Conservation (phyloP, 2,329 filamentous ascomycete genomes). For the Orbilia javanica region DNA sequence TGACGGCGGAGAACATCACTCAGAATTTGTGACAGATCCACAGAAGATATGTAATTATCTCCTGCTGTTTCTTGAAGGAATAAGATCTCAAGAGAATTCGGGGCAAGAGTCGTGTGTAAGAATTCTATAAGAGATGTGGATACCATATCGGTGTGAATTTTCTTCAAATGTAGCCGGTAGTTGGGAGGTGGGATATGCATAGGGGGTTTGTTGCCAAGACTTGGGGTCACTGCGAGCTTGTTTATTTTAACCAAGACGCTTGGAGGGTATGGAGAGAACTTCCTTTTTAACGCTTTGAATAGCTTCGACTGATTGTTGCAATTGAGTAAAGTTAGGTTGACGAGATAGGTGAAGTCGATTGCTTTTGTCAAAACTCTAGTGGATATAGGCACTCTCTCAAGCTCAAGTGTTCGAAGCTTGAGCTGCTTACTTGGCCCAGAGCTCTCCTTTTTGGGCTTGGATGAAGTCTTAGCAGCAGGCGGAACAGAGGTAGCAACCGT, state of each 20-base stretch:
- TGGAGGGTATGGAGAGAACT: conserved; percentile 68
- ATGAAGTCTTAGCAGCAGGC: conserved; percentile 38
- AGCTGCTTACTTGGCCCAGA: conserved; percentile 66
- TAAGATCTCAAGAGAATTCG: conserved; percentile 82
- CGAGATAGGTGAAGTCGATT: conserved; percentile 80
- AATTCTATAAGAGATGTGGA: conserved; percentile 78
- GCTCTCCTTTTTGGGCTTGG: conserved; percentile 49
- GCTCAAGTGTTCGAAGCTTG: conserved; percentile 77
- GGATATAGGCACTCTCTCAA: conserved; percentile 81
- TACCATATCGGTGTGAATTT: conserved; percentile 80
- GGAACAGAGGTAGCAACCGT: conserved; percentile 40
- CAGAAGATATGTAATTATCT: conserved; percentile 68
- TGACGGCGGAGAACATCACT: conserved; percentile 78
- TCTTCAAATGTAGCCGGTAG: conserved; percentile 76
- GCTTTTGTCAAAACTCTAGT: conserved; percentile 77
- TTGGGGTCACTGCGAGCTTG: conserved; percentile 53
- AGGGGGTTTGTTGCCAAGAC: conserved; percentile 62
- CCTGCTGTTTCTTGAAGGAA: conserved; percentile 78
- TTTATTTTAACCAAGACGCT: conserved; percentile 62
- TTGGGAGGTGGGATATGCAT: conserved; percentile 66
- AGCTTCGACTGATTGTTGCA: conserved; percentile 80
- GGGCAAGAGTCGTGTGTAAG: conserved; percentile 80
- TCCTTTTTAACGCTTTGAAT: conserved; percentile 78
- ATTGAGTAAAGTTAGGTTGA: conserved; percentile 78
- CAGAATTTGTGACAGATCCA: conserved; percentile 79